Evolutionary conservation across 2,329 filamentous ascomycete genomes (phyloP), one percentile per base, ranked within the genome.

Genomic region (Beauveria bassiana): DNA sequence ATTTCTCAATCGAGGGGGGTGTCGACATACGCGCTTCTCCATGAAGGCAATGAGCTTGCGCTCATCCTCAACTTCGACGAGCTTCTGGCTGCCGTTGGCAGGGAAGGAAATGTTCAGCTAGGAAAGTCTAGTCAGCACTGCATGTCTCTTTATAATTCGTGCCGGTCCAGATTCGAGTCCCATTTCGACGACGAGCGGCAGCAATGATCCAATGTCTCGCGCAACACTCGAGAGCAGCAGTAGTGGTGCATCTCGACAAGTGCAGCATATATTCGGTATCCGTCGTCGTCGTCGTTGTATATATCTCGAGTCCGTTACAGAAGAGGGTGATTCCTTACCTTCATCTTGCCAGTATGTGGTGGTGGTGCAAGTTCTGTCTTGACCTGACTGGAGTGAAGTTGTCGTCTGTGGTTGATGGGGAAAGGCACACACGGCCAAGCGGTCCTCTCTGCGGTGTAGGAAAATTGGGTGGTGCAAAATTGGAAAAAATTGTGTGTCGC

Each of bases 21-120:
- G 62, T 68, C 63, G 68, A 85, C 86, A 77, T 87, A 89, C 89
- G 81, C 91, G 90, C 86, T 93, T 93, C 81, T 98, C 95, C 89
- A 96, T 93, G 88, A 98, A 98, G 83, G 95, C 86, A 79, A 91
- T 90, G 79, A 98, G 87, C 87, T 96, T 97, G 83, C 93, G 92
- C 83, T 99, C 96, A 90, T 99, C 96, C 77, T 99, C 95, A 74
- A 99, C 83, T 73, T 99, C 96, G 84, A 99, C 88, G 78, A 99
- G 86, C 87, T 99, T 99, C 82, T 99, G 95, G 77, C 92, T 95
- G 88, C 95, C 95, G 84, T 98, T 98, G 88, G 93, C 91, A 83
- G 95, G 95, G 88, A 93, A 96, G 73, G 80, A 83, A 74, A 86
- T 84, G 82, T 86, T 86, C 79, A 86, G 79, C 83, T 83, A 67